Evolutionary conservation across 2,329 filamentous ascomycete genomes (phyloP).

Genomic region (Cyanodermella asteris): DNA sequence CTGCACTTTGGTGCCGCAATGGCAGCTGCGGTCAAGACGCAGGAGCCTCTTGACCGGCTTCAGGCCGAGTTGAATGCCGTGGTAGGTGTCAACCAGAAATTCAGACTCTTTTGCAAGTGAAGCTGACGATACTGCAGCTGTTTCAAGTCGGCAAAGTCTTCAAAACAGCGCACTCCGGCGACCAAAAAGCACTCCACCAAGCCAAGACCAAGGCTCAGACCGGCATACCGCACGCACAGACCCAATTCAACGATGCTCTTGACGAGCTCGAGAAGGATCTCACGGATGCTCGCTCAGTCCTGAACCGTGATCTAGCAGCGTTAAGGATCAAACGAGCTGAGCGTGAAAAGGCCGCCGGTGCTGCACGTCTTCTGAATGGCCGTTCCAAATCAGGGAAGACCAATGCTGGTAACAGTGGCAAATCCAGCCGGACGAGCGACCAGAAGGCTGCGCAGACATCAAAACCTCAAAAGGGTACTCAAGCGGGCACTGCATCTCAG

Average conservation of each 20-base stretch:
- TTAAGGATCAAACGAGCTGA: slow-evolving; percentile 6
- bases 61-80: slow-evolving; percentile 26
- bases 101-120: neutral
- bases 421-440: slow-evolving; percentile 3
- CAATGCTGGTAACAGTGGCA: slow-evolving; percentile 4
- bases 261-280: slow-evolving; percentile 28
- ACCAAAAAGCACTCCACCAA: slow-evolving; percentile 12
- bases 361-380: neutral
- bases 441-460: neutral
- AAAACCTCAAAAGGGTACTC: neutral
- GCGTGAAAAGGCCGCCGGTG: slow-evolving; percentile 5
- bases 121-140: slow-evolving; percentile 13
- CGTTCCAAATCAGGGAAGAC: neutral
- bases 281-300: slow-evolving; percentile 7
- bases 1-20: no score
- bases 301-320: slow-evolving; percentile 7
- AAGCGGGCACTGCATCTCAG: neutral
- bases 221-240: slow-evolving; percentile 17
- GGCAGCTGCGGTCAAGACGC: slow-evolving; percentile 5
- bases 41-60: slow-evolving; percentile 19
- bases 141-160: slow-evolving; percentile 23
- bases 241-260: slow-evolving; percentile 27
- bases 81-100: slow-evolving; percentile 13
- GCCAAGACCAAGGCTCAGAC: slow-evolving; percentile 14
- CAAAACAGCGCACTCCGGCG: slow-evolving; percentile 17